Percentiles rank a stretch among this genome's conserved stretches.
Conservation (phyloP, 2,329 filamentous ascomycete species). For the Magnaporthales sp. region DNA sequence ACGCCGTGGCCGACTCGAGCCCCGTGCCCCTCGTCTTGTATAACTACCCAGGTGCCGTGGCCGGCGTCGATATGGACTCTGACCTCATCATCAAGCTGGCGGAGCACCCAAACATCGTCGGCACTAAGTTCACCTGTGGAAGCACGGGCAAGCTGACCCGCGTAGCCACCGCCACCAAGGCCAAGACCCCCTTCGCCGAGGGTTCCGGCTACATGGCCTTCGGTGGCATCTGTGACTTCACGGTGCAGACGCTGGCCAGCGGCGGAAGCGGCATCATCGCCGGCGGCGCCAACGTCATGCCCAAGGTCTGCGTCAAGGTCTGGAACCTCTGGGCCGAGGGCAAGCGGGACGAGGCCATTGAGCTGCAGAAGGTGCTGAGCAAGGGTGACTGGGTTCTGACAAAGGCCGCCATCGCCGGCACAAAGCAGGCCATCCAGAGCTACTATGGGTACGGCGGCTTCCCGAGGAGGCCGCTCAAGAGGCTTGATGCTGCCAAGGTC, state of each 20-base stretch:
- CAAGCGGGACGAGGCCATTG: constrained; percentile 65
- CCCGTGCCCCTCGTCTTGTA: constrained; percentile 77
- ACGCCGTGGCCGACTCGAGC: constrained; percentile 63
- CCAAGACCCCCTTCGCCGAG: constrained; percentile 53
- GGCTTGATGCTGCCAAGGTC: constrained; percentile 48
- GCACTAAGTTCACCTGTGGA: constrained; percentile 87
- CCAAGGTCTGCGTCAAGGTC: constrained; percentile 70
- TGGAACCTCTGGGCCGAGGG: constrained; percentile 70
- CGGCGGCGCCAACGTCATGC: constrained; percentile 77
- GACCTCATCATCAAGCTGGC: constrained; percentile 76
- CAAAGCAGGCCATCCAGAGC: constrained; percentile 71
- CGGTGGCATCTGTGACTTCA: constrained; percentile 83
- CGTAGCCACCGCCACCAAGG: constrained; percentile 63
- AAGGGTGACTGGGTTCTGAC: constrained; percentile 77
- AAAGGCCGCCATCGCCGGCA: constrained; percentile 76
- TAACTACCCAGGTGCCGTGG: constrained; percentile 84
- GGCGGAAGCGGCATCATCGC: constrained; percentile 81
- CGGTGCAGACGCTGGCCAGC: constrained; percentile 68
- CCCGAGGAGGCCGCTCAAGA: constrained; percentile 64
- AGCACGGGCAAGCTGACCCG: constrained; percentile 85
- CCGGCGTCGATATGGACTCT: constrained; percentile 83
- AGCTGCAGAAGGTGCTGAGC: constrained; percentile 68
- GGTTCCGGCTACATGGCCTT: constrained; percentile 74
- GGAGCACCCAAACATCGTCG: constrained; percentile 73
- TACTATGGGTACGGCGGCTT: constrained; percentile 77